Evolutionary conservation across 169 alveolate species (phyloP).

Genomic region (Ichthyophthirius multifiliis): DNA sequence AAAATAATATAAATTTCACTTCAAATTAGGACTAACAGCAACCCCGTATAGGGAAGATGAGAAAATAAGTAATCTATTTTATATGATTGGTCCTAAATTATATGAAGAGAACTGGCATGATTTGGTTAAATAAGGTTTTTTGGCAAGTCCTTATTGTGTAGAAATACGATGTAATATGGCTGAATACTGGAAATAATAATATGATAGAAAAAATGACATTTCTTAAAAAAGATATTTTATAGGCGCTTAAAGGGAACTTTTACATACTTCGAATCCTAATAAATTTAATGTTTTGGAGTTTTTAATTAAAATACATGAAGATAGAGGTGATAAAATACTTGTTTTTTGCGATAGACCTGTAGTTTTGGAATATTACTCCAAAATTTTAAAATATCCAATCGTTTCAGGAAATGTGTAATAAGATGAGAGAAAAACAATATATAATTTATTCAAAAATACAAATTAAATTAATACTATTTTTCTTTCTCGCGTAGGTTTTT

Average conservation of each 20-base stretch:
- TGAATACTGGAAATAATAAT: conserved; percentile 92
- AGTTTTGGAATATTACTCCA: conserved; percentile 85
- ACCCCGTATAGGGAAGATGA: conserved; percentile 99
- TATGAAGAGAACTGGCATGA: conserved; percentile 99
- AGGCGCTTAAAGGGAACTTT: conserved; percentile 87
- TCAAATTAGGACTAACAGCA: conserved; percentile 92
- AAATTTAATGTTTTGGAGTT: conserved; percentile 95
- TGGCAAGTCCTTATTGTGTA: conserved; percentile 97
- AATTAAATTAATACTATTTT: conserved; percentile 90
- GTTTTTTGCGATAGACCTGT: conserved; percentile 97
- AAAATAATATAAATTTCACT: conserved; percentile 13
- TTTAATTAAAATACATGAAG: conserved; percentile 94
- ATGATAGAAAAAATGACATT: conserved; percentile 65
- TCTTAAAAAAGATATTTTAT: background rate
- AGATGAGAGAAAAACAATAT: conserved; percentile 90
- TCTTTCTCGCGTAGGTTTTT: conserved; percentile 96
- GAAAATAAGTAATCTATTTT: conserved; percentile 95
- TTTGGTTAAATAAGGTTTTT: conserved; percentile 94
- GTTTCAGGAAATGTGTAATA: conserved; percentile 91
- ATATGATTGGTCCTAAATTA: conserved; percentile 99
- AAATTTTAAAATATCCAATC: conserved; percentile 84
- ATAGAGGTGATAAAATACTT: conserved; percentile 96
- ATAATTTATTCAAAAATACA: conserved; percentile 90
- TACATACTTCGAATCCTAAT: conserved; percentile 96
- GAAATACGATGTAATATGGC: conserved; percentile 99